Percentiles rank a stretch among this genome's conserved stretches.
Conservation (phyloP, 257 asterid genomes). For the Solanum tarijense region DNA sequence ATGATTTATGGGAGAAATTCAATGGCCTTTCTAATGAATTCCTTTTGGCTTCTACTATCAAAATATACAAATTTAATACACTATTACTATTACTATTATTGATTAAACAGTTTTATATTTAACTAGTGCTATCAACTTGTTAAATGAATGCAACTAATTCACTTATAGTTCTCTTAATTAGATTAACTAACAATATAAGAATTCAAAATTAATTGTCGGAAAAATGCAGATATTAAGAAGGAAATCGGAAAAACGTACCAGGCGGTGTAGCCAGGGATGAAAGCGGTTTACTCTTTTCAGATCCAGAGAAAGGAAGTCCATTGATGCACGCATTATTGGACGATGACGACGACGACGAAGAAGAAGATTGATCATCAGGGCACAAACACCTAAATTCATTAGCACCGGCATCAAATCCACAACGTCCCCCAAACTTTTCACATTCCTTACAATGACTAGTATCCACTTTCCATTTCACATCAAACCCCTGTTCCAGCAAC, state of each 20-base stretch:
- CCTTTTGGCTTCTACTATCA: not conserved
- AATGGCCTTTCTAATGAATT: not conserved
- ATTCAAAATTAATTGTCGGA: not conserved
- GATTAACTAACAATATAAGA: not conserved
- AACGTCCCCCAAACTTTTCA: conserved; percentile 38
- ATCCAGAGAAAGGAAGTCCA: not conserved
- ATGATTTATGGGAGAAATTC: not conserved
- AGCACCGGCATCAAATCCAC: conserved; percentile 22
- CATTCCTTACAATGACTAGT: conserved; percentile 23
- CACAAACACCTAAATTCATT: conserved; percentile 38
- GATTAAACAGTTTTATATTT: not conserved
- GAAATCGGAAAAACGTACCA: not conserved
- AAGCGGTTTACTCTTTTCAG: not conserved
- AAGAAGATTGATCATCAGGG: conserved; percentile 14
- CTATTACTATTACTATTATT: not conserved
- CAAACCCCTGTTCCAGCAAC: conserved; percentile 32
- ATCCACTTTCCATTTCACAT: conserved; percentile 27
- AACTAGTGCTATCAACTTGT: not conserved
- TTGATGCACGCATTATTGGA: not conserved
- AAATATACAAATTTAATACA: not conserved
- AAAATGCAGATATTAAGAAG: not conserved
- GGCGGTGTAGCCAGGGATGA: not conserved
- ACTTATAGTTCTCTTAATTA: not conserved
- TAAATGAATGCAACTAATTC: not conserved
- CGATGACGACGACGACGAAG: not conserved